These are phyloP conservation scores for Mortierella sp. DNA, from an alignment of 371 early-diverging fungal genomes.

Conservation along the genomic window DNA sequence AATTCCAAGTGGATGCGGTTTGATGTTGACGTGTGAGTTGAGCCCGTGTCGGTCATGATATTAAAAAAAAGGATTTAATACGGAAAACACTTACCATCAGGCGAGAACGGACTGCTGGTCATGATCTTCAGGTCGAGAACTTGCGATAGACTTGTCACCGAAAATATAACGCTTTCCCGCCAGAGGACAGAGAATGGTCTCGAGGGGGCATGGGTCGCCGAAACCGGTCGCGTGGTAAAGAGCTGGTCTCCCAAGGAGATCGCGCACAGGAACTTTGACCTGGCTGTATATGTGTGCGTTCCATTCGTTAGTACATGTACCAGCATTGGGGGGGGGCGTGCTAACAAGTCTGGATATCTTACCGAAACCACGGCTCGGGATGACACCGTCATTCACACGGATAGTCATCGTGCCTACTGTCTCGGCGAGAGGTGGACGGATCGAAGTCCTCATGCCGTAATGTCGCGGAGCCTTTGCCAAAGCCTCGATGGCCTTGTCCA, in stretches of 20 bases:
- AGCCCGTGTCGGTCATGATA: background rate
- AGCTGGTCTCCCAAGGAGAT: constrained; percentile 31
- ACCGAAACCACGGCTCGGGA: constrained; percentile 42
- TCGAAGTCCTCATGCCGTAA: constrained; percentile 42
- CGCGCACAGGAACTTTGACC: constrained; percentile 34
- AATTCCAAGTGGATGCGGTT: background rate
- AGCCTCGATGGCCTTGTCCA: constrained; percentile 39
- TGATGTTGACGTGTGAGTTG: too few species aligned
- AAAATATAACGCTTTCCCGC: constrained; percentile 47
- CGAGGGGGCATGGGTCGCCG: constrained; percentile 25
- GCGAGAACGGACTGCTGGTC: constrained; percentile 36
- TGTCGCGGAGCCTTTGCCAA: constrained; percentile 38
- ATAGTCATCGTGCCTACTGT: constrained; percentile 47
- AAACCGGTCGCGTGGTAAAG: constrained; percentile 22
- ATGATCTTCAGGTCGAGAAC: constrained; percentile 32
- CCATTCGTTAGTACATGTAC: too few species aligned
- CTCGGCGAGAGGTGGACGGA: constrained; percentile 39
- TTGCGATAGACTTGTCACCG: constrained; percentile 26
- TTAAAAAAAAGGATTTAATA: background rate
- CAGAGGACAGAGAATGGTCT: constrained; percentile 33
- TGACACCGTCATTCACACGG: constrained; percentile 27
- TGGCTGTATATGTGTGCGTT: constrained; percentile 10
- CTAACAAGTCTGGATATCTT: too few species aligned
- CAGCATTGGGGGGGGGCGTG: too few species aligned
- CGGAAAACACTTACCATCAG: constrained; percentile 27